Evolutionary conservation across 2,329 filamentous ascomycete genomes (phyloP), one percentile per base, ranked within the genome.

Genomic region (Kalmusia sp.): DNA sequence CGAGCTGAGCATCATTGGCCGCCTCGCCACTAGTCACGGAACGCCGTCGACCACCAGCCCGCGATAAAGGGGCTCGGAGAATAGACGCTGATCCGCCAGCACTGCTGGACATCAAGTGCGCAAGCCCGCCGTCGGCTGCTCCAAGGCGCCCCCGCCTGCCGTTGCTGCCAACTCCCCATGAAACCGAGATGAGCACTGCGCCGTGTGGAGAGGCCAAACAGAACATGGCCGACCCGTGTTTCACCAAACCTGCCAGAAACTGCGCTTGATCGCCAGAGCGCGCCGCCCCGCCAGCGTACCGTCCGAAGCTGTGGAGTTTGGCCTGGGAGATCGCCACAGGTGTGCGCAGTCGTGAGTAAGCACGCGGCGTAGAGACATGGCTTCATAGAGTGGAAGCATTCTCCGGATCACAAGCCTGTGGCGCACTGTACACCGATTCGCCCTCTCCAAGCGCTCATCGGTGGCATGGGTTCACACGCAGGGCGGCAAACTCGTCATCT

Each of bases 41-140:
- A 31, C 30, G 39, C 15, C 15, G 19, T 27, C 19, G 15, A 24
- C 25, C 25, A 40, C 27, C 37, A 35, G 24, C 24, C 22, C 21
- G 30, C 24, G 27, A 33, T 6, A 51, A 49, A 49, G 46, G 49
- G 49, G 49, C 43, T 35, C 43, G 30, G 43, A 25, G 43, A 35
- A 46, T 46, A 15, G 25, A 19, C 15, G 31, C 12, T 30, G 12
- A 6, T 30, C 27, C 27, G 27, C 30, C 30, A 7, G 30, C 12
- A 33, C 6, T 14, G 6, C 19, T 37, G 28, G 11, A 14, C 3
- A 14, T 14, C 28, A 8, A 9, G n/a, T 14, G 11, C 1, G 6
- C 28, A 31, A 31, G 28, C 6, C 11, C 7, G 3, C 28, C n/a
- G 3, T 14, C 34, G 22, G 34, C n/a, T 37, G 34, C 34, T 37